Base-by-base conservation (phyloP, 176 grass and related monocot genomes). In the Zea luxurians region DNA sequence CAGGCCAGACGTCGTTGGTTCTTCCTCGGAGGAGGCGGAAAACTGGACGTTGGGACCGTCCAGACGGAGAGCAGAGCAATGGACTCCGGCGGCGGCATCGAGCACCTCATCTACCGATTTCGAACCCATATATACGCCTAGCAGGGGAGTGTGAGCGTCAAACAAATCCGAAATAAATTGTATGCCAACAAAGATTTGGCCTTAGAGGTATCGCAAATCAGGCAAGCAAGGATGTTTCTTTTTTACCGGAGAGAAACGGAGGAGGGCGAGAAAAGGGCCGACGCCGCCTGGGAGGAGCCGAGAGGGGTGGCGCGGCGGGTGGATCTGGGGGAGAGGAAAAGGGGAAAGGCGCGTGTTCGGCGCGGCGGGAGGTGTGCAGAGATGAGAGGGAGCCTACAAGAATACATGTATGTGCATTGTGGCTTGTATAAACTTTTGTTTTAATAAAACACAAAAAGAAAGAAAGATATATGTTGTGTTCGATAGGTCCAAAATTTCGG, bases 31-130 rank as follows among this genome's bases (percentile, higher is more conserved):
- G 34, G 75, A 11, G 58, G 67, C 48, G 7, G 54, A 66, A 53
- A 75, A 52, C 42, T 82, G 83, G 50, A 50, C 37, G 57, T 77
- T 62, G 37, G 80, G 63, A 21, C 89, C 82, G 9, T 98, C 83
- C 74, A 76, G 50, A 72, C 74, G 82, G 67, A 83, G 68, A 9
- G 91, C 83, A 2, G 90, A 82, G 83, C 91, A 89, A 77, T 95
- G 90, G 48, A 90, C 83, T 60, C 81, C 86, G 36, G 78, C 90
- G 4, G 96, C 77, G n/a, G 83, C 81, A n/a, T 77, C 83, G 13
- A 98, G 72, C 55, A 94, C 80, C 70, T 92, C 74, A 13, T 87
- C 88, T 37, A 86, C 81, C 4, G 87, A 81, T 46, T 94, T 95
- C 1, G 88, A 99, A 53, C 92, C 91, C 96, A 99, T 98, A 17